Percentiles rank a stretch among this genome's conserved stretches.
Conservation (phyloP, 305 asterid genomes). For the Fraxinus latifolia region DNA sequence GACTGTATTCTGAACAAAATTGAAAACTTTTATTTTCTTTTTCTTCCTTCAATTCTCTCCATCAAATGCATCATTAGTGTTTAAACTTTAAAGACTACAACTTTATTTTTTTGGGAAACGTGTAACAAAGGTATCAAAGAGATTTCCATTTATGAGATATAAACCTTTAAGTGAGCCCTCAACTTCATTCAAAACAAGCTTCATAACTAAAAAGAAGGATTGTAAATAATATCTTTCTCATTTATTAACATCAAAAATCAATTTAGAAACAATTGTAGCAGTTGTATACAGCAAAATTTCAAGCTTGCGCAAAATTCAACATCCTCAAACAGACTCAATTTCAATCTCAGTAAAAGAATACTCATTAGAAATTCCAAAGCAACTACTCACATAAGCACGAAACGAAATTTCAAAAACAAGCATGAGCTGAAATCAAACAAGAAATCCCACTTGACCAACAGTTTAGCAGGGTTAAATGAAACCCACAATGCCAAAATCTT, state of each 20-base stretch:
- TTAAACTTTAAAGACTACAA: neutral
- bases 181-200: neutral
- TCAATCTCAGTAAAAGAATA: too few species aligned
- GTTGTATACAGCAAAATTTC: too few species aligned
- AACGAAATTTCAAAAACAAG: too few species aligned
- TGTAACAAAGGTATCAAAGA: neutral
- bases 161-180: neutral
- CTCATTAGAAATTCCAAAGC: too few species aligned
- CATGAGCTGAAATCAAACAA: too few species aligned
- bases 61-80: neutral
- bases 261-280: too few species aligned
- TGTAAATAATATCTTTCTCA: neutral
- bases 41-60: neutral
- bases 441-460: too few species aligned
- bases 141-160: neutral
- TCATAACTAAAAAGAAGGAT: neutral
- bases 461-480: too few species aligned
- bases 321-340: too few species aligned
- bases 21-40: neutral
- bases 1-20: neutral
- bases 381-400: too few species aligned
- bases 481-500: too few species aligned
- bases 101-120: neutral
- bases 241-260: neutral
- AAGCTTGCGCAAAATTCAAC: too few species aligned